A percentile compares a stretch with the other conserved stretches of the same genome.
Evolutionary conservation across 192 early-diverging fungal species (phyloP).

Genomic region (Radiomyces spectabilis): DNA sequence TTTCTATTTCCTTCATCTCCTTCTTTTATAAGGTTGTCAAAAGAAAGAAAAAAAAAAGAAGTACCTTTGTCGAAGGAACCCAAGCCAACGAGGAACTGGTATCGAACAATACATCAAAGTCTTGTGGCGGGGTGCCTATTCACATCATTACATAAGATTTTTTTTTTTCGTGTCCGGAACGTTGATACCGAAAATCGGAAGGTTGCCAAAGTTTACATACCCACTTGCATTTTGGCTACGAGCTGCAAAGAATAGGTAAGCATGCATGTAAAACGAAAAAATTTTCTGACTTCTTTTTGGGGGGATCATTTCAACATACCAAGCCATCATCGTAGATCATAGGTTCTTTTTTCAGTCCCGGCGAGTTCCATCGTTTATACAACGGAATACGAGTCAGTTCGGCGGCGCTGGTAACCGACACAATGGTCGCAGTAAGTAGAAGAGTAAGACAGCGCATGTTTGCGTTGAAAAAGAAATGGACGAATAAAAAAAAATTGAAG

Average conservation of each 20-base stretch:
- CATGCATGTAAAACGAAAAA: conserved; percentile 2
- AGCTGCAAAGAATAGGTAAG: conserved; percentile 3
- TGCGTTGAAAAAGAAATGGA: background rate
- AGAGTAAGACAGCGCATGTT: conserved; percentile 2
- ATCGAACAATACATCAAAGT: conserved; percentile 19
- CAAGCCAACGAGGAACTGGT: conserved; percentile 22
- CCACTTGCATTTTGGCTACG: conserved; percentile 14
- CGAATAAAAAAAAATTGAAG: background rate
- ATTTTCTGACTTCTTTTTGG: background rate
- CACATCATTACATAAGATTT: background rate
- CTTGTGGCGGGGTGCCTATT: conserved; percentile 22
- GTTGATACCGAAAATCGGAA: too few relatives aligned
- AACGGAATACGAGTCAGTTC: conserved; percentile 9
- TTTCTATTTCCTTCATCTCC: too few relatives aligned
- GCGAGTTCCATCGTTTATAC: conserved; percentile 2
- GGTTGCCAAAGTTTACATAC: background rate
- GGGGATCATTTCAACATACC: conserved; percentile 4
- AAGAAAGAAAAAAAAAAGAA: too few relatives aligned
- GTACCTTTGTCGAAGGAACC: conserved; percentile 18
- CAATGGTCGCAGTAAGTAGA: background rate
- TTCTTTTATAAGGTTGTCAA: too few relatives aligned
- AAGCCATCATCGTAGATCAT: conserved; percentile 21
- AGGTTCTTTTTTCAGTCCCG: conserved; percentile 10
- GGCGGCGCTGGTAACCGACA: background rate
- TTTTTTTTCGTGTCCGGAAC: background rate